Percentiles rank a stretch among this genome's conserved stretches.
Conservation (phyloP, 1,284 basidiomycete genomes). For the Cryptococcus sp. region DNA sequence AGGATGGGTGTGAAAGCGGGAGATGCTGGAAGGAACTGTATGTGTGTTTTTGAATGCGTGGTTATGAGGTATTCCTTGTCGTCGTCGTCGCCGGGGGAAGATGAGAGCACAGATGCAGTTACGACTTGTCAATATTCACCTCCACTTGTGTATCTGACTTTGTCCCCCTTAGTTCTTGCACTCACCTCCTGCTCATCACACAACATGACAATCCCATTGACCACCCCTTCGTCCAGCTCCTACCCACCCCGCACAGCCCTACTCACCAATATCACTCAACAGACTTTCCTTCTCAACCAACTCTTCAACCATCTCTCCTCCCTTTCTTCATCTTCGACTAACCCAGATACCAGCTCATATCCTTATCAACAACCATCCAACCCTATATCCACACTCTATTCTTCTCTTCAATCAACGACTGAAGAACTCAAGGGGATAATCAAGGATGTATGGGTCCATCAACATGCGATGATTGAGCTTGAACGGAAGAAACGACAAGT, state of each 20-base stretch:
- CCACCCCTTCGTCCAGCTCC: background rate
- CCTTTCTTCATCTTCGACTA: slow-evolving; percentile 4
- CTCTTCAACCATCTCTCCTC: slow-evolving; percentile 27
- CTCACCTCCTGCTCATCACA: background rate
- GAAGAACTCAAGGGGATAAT: slow-evolving; percentile 21
- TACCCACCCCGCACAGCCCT: slow-evolving; percentile 24
- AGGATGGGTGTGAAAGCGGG: too few relatives aligned
- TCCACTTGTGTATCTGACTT: too few relatives aligned
- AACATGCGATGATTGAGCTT: slow-evolving; percentile 22
- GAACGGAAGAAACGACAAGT: slow-evolving; percentile 24
- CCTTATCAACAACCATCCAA: background rate
- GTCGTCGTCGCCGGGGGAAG: too few relatives aligned
- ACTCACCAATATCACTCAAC: slow-evolving; percentile 33
- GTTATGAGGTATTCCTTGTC: too few relatives aligned
- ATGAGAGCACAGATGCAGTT: too few relatives aligned
- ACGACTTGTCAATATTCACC: too few relatives aligned
- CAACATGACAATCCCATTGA: background rate
- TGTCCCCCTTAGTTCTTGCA: too few relatives aligned
- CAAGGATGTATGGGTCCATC: slow-evolving; percentile 26
- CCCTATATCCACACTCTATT: slow-evolving; percentile 3
- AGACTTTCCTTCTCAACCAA: slow-evolving; percentile 29
- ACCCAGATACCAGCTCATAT: background rate
- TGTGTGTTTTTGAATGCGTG: too few relatives aligned
- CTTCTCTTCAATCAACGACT: slow-evolving; percentile 16
- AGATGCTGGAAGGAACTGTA: too few relatives aligned